These are phyloP conservation scores for Citrus maxima DNA, from an alignment of 345 rosid genomes.

Conservation along the genomic window DNA sequence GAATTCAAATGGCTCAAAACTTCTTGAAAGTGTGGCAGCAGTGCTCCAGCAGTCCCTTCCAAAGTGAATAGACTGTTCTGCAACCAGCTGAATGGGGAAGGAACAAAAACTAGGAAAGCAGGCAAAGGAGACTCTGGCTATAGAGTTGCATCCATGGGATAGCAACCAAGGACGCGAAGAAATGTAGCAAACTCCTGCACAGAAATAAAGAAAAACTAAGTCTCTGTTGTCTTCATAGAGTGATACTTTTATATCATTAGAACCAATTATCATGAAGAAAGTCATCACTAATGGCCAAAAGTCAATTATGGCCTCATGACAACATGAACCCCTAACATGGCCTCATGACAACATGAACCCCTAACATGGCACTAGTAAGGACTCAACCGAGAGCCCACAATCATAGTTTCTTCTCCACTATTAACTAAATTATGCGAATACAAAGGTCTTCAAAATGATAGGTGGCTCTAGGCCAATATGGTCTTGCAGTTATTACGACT, in stretches of 20 bases:
- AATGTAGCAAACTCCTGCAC: slow-evolving; percentile 61
- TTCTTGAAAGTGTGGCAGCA: not conserved
- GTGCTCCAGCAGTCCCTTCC: not conserved
- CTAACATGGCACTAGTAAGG: not conserved
- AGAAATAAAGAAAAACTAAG: not conserved
- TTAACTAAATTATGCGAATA: not conserved
- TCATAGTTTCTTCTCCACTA: not conserved
- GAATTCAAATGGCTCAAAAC: not conserved
- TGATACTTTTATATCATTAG: not conserved
- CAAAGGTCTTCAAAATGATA: not conserved
- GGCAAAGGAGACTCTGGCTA: slow-evolving; percentile 7
- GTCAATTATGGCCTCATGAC: not conserved
- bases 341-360: not conserved
- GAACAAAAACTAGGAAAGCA: not conserved
- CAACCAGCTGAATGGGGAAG: not conserved
- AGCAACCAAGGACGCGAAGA: slow-evolving; percentile 66
- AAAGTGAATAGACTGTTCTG: not conserved
- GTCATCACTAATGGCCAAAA: not conserved
- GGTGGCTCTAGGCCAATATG: not conserved
- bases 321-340: not conserved
- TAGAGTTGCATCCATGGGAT: slow-evolving; percentile 37
- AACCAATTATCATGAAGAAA: not conserved
- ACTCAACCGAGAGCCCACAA: not conserved
- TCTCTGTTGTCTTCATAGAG: not conserved
- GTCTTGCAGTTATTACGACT: not conserved